Evolutionary conservation across 495 filamentous ascomycete species (phyloP).

Genomic region (Xylaria cubensis): DNA sequence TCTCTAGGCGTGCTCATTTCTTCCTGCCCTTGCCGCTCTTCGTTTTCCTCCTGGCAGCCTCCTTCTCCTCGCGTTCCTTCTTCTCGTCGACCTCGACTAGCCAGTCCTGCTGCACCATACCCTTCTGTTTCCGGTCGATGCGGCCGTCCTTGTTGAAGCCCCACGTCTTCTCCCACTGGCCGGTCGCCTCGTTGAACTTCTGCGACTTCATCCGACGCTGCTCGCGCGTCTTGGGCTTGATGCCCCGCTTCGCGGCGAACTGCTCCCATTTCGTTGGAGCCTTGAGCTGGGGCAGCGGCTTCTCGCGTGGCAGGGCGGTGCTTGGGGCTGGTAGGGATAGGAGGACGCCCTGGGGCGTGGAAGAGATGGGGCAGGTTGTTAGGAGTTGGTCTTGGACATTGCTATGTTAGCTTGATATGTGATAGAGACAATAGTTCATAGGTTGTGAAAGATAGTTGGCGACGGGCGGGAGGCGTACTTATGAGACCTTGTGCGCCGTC

Average conservation of each 20-base stretch:
- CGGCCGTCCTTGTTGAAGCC: constrained; percentile 90
- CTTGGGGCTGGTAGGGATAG: constrained; percentile 73
- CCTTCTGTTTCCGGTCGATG: constrained; percentile 64
- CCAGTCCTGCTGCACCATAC: constrained; percentile 70
- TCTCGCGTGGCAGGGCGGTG: constrained; percentile 82
- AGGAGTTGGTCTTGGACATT: constrained; percentile 70
- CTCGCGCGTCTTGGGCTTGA: constrained; percentile 75
- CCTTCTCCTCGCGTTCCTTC: constrained; percentile 69
- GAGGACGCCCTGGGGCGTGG: constrained; percentile 71
- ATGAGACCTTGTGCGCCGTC: constrained; percentile 88
- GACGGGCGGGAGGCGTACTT: constrained; percentile 42
- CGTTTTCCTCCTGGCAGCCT: constrained; percentile 60
- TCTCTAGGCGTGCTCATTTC: constrained; percentile 59
- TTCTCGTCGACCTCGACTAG: constrained; percentile 89
- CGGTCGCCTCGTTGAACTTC: constrained; percentile 81
- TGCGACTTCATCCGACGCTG: constrained; percentile 66
- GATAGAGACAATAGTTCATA: background rate
- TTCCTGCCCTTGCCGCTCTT: constrained; percentile 70
- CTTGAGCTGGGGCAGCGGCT: constrained; percentile 82
- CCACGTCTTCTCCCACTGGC: constrained; percentile 91
- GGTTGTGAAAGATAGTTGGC: background rate
- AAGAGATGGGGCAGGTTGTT: constrained; percentile 76
- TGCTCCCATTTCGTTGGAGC: constrained; percentile 89
- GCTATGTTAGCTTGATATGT: constrained; percentile 7
- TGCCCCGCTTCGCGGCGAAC: constrained; percentile 95